These are phyloP conservation scores for Exophiala viscosa DNA, from an alignment of 2,329 filamentous ascomycete species.

Conservation along the genomic window DNA sequence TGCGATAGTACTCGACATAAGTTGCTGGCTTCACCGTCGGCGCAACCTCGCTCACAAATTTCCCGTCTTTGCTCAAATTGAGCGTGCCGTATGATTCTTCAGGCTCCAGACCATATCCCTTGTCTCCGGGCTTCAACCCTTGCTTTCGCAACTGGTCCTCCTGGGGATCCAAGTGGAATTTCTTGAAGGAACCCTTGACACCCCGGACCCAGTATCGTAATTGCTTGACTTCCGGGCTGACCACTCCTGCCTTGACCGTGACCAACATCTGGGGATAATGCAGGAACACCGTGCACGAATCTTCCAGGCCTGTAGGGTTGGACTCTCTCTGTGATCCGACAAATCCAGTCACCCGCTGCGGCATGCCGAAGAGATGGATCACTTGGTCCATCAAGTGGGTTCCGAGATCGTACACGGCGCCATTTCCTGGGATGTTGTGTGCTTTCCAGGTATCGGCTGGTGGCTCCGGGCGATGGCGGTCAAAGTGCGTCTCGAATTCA, in stretches of 20 bases:
- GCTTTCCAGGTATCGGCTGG: constrained; percentile 64
- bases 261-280: constrained; percentile 61
- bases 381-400: constrained; percentile 74
- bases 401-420: constrained; percentile 70
- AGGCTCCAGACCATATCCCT: constrained; percentile 63
- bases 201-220: constrained; percentile 74
- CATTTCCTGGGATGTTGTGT: constrained; percentile 61
- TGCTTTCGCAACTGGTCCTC: constrained; percentile 65
- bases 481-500: constrained; percentile 78
- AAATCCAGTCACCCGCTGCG: constrained; percentile 63
- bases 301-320: constrained; percentile 49
- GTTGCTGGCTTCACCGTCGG: constrained; percentile 63
- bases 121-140: constrained; percentile 59
- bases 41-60: constrained; percentile 47
- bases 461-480: constrained; percentile 63
- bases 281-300: constrained; percentile 59
- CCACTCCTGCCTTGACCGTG: constrained; percentile 64
- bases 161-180: constrained; percentile 67
- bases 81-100: constrained; percentile 57
- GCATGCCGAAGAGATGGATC: constrained; percentile 66
- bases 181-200: constrained; percentile 70
- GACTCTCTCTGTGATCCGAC: constrained; percentile 63
- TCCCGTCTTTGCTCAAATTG: constrained; percentile 53
- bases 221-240: constrained; percentile 67
- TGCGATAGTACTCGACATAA: constrained; percentile 64